These are phyloP conservation scores for Leucaena leucocephala DNA, from an alignment of 306 rosid species.

Conservation along the genomic window DNA sequence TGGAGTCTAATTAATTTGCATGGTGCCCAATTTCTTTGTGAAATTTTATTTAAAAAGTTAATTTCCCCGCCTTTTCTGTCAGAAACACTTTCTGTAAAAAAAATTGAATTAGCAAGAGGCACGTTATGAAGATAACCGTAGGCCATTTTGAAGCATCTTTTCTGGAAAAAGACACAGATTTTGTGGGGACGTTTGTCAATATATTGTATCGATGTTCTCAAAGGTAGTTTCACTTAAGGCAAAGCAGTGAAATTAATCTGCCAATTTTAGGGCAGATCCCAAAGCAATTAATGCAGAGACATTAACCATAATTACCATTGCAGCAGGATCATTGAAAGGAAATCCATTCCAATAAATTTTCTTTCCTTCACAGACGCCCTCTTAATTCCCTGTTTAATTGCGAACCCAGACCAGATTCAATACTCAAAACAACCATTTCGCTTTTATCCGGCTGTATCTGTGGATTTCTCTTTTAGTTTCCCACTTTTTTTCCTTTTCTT, in stretches of 20 bases:
- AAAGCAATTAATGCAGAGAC: not conserved
- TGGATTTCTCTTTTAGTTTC: not conserved
- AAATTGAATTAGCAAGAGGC: not conserved
- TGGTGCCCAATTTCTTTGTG: not conserved
- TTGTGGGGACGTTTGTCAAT: not conserved
- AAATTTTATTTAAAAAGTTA: not conserved
- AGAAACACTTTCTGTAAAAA: not conserved
- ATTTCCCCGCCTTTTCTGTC: not conserved
- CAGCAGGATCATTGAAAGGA: not conserved
- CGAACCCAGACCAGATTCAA: not conserved
- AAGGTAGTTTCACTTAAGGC: not conserved
- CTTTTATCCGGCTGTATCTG: not conserved
- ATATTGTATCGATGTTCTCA: not conserved
- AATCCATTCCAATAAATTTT: not conserved
- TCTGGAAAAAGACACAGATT: not conserved
- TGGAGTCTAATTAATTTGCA: not conserved
- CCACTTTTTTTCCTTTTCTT: not conserved
- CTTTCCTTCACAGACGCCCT: not conserved
- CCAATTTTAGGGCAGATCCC: not conserved
- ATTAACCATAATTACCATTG: not conserved
- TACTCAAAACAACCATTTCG: not conserved
- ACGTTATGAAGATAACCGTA: not conserved
- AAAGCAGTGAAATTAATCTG: not conserved
- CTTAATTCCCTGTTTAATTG: not conserved
- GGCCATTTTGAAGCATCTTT: not conserved